A percentile compares a stretch with the other conserved stretches of the same genome.
These are phyloP conservation scores for Erysimum cheiranthoides DNA, from an alignment of 345 rosid genomes.

Conservation along the genomic window DNA sequence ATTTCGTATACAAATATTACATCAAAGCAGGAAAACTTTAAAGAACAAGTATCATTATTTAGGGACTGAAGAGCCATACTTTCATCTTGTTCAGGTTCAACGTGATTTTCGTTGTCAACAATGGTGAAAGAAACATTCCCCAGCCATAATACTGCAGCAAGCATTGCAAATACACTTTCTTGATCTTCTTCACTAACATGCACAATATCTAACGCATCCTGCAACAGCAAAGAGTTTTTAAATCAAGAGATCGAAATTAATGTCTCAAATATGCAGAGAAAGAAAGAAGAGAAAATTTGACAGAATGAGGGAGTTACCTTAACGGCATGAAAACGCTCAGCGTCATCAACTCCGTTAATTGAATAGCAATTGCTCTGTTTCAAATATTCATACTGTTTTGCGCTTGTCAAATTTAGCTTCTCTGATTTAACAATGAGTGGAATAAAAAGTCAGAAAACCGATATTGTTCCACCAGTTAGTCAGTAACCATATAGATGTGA, in stretches of 20 bases:
- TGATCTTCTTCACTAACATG: slow-evolving; percentile 94
- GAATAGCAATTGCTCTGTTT: slow-evolving; percentile 81
- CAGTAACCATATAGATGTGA: neutral
- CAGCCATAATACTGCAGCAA: slow-evolving; percentile 94
- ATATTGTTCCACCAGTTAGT: slow-evolving; percentile 22
- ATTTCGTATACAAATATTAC: slow-evolving; percentile 2
- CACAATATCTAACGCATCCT: slow-evolving; percentile 95
- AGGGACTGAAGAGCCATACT: slow-evolving; percentile 53
- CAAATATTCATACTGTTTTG: slow-evolving; percentile 79
- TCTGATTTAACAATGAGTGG: slow-evolving; percentile 51
- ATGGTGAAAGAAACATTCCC: slow-evolving; percentile 81
- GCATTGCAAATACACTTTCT: slow-evolving; percentile 93
- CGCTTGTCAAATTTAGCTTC: slow-evolving; percentile 80
- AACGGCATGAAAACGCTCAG: slow-evolving; percentile 65
- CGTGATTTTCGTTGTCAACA: slow-evolving; percentile 91
- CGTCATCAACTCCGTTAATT: slow-evolving; percentile 83
- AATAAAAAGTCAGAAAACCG: slow-evolving; percentile 19
- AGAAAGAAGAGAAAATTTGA: neutral
- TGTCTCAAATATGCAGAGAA: neutral
- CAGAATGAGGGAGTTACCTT: slow-evolving; percentile 51
- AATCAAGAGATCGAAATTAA: neutral
- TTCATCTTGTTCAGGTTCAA: slow-evolving; percentile 80
- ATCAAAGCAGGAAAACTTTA: slow-evolving; percentile 17
- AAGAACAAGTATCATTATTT: slow-evolving; percentile 7
- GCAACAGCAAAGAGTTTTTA: slow-evolving; percentile 41